These are phyloP conservation scores for Salix udensis DNA, from an alignment of 345 rosid species.

Conservation along the genomic window DNA sequence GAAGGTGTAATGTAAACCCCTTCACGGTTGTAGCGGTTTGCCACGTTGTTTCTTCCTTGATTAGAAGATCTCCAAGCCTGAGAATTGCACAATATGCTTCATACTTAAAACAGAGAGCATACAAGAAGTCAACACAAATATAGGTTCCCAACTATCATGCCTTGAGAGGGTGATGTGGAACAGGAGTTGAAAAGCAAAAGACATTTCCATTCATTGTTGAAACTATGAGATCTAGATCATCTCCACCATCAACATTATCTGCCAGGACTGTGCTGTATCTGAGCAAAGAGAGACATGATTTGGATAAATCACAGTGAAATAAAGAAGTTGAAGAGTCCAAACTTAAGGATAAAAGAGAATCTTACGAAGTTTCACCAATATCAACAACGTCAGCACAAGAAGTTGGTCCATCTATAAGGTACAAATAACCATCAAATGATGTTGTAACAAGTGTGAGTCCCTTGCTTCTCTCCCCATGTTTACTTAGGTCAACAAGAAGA, in stretches of 20 bases:
- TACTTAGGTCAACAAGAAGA: slow-evolving; percentile 87
- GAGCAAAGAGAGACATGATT: slow-evolving; percentile 22
- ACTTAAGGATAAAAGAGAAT: slow-evolving; percentile 7
- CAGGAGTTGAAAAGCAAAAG: slow-evolving; percentile 95
- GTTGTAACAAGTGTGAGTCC: slow-evolving; percentile 91
- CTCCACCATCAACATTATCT: slow-evolving; percentile 98
- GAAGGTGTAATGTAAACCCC: slow-evolving; percentile 78
- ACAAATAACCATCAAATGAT: slow-evolving; percentile 94
- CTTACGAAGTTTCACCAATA: slow-evolving; percentile 99
- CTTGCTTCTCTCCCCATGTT: slow-evolving; percentile 66
- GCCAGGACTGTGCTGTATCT: slow-evolving; percentile 98
- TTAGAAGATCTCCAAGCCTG: slow-evolving; percentile 92
- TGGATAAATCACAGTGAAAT: slow-evolving; percentile 7
- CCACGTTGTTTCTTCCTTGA: slow-evolving; percentile 95
- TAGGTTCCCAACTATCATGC: slow-evolving; percentile 38
- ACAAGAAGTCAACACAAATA: not conserved
- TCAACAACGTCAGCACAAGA: slow-evolving; percentile 97
- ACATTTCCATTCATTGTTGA: slow-evolving; percentile 98
- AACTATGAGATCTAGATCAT: slow-evolving; percentile 96
- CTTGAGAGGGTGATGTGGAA: slow-evolving; percentile 97
- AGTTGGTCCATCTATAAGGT: slow-evolving; percentile 96
- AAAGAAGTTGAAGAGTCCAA: slow-evolving; percentile 1
- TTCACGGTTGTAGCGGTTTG: slow-evolving; percentile 63
- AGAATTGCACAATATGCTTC: slow-evolving; percentile 19
- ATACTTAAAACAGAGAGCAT: slow-evolving; percentile 2